Evolutionary conservation across 2,329 filamentous ascomycete genomes (phyloP).

Genomic region (Xylariaceae sp.): DNA sequence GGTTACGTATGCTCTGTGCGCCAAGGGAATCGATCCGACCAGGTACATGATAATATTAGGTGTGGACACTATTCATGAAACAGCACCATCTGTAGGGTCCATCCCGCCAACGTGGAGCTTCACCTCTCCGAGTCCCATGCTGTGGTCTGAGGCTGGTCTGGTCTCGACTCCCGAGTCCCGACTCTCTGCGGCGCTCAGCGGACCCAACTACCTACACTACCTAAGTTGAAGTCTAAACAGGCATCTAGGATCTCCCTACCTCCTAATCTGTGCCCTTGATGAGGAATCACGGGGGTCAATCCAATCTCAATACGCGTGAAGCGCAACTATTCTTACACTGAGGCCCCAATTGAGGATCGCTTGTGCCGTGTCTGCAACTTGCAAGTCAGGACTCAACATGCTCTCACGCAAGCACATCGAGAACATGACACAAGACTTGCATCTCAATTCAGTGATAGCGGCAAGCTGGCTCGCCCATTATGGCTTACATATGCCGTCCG

Average conservation of each 20-base stretch:
- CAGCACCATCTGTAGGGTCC: not conserved
- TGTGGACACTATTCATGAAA: no score
- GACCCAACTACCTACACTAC: no score
- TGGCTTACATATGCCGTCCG: constrained; percentile 18
- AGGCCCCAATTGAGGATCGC: not conserved
- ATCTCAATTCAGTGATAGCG: not conserved
- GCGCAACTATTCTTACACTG: not conserved
- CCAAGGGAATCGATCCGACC: not conserved
- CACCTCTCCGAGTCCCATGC: no score
- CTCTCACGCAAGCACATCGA: constrained; percentile 6
- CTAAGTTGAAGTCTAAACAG: no score
- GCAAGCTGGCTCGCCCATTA: constrained; percentile 10
- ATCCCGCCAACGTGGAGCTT: not conserved
- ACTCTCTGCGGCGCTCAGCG: no score
- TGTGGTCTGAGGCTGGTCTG: no score
- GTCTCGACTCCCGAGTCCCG: no score
- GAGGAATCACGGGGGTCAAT: not conserved
- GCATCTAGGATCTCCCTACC: no score
- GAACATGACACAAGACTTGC: constrained; percentile 20
- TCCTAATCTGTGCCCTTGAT: not conserved
- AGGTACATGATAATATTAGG: no score
- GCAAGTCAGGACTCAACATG: no score
- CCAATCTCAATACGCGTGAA: not conserved
- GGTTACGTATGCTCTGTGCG: not conserved
- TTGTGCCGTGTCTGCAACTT: constrained; percentile 2